A percentile compares a stretch with the other conserved stretches of the same genome.
Conservation (phyloP, 495 filamentous ascomycete species). For the Astrothelium subdiscretum region DNA sequence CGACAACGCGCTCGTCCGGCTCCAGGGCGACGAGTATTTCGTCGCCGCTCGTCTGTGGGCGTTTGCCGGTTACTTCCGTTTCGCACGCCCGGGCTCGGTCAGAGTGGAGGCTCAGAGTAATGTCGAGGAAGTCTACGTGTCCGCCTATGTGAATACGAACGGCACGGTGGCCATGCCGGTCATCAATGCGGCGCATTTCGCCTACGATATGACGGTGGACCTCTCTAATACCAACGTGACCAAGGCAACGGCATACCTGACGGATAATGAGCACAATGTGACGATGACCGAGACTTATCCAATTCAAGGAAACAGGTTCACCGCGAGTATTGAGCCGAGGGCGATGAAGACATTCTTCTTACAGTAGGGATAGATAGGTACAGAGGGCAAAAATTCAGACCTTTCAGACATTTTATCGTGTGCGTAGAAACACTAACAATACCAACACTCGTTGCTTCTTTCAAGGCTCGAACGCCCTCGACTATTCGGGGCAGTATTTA, state of each 20-base stretch:
- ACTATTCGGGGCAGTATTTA: too few species aligned
- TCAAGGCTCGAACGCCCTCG: too few species aligned
- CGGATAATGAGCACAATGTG: constrained; percentile 15
- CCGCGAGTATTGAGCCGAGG: constrained; percentile 8
- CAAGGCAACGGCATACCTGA: constrained; percentile 12
- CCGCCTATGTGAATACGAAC: constrained; percentile 15
- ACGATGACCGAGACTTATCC: constrained; percentile 3
- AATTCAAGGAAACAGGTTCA: constrained; percentile 6
- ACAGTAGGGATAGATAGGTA: background rate
- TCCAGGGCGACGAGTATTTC: constrained; percentile 12
- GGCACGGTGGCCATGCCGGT: constrained; percentile 15
- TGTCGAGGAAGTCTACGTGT: constrained; percentile 12
- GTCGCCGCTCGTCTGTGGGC: constrained; percentile 15
- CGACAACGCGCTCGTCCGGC: constrained; percentile 11
- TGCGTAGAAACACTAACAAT: too few species aligned
- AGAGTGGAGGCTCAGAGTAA: constrained; percentile 7
- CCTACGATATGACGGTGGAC: constrained; percentile 9
- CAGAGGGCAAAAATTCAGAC: too few species aligned
- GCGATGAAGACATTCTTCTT: constrained; percentile 16
- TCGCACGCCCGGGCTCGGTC: constrained; percentile 12
- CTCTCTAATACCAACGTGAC: constrained; percentile 5
- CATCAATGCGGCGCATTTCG: constrained; percentile 15
- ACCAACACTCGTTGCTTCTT: too few species aligned
- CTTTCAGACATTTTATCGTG: too few species aligned
- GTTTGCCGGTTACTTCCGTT: constrained; percentile 16